Evolutionary conservation across 2,329 filamentous ascomycete genomes (phyloP).

Genomic region (Fusarium sp.): DNA sequence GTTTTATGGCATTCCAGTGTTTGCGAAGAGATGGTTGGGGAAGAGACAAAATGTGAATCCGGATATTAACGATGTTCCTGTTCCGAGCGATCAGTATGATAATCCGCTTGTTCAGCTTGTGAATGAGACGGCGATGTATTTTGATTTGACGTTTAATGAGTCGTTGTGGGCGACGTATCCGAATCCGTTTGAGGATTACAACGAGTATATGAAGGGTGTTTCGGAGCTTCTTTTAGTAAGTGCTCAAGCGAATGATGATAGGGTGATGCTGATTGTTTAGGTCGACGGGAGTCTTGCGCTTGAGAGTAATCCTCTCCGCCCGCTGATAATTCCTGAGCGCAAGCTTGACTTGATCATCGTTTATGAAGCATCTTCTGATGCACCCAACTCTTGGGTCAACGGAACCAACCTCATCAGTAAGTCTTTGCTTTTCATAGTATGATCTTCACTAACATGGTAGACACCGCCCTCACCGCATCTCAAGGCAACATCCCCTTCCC

Average conservation of each 20-base stretch:
- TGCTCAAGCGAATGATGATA: too few relatives aligned
- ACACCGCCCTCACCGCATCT: conserved; percentile 28
- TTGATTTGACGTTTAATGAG: conserved; percentile 43
- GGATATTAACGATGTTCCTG: conserved; percentile 29
- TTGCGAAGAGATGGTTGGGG: conserved; percentile 34
- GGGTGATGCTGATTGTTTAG: conserved; percentile 1
- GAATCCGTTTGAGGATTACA: conserved; percentile 44
- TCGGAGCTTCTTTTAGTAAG: conserved; percentile 40
- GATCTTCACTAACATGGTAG: background rate
- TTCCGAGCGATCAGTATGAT: conserved; percentile 24
- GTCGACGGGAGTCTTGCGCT: conserved; percentile 45
- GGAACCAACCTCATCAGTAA: conserved; percentile 40
- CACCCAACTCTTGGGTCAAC: conserved; percentile 39
- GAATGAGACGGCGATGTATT: conserved; percentile 33
- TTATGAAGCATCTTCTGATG: conserved; percentile 43
- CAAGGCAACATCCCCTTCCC: conserved; percentile 42
- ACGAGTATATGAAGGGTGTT: conserved; percentile 36
- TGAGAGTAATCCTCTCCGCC: conserved; percentile 43
- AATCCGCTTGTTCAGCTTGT: conserved; percentile 37
- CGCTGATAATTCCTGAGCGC: conserved; percentile 41
- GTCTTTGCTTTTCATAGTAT: rapidly evolving
- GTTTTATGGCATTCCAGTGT: conserved; percentile 37
- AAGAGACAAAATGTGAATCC: conserved; percentile 10
- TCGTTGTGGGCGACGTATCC: conserved; percentile 44
- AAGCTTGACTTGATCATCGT: conserved; percentile 43